These are phyloP conservation scores for Termitomyces sp. DNA, from an alignment of 768 basidiomycete species.

Conservation along the genomic window DNA sequence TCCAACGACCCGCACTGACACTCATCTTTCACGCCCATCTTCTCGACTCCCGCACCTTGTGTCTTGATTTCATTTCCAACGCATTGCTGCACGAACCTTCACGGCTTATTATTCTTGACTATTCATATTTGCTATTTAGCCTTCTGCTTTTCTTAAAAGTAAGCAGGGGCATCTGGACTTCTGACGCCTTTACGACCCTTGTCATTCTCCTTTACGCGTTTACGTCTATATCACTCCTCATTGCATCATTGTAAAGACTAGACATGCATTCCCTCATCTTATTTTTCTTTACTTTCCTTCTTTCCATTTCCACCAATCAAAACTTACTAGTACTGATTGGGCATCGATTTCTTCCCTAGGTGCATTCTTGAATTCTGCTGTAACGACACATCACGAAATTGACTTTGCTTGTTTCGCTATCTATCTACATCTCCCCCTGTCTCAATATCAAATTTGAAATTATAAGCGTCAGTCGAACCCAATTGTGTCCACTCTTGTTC, in stretches of 20 bases:
- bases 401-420: slow-evolving; percentile 9
- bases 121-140: slow-evolving; percentile 17
- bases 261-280: slow-evolving; percentile 53
- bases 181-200: slow-evolving; percentile 20
- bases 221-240: slow-evolving; percentile 13
- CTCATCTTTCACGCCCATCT: slow-evolving; percentile 7
- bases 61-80: slow-evolving; percentile 26
- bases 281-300: slow-evolving; percentile 22
- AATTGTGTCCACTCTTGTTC: slow-evolving; percentile 2
- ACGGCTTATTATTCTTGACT: slow-evolving; percentile 27
- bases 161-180: slow-evolving; percentile 12
- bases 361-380: slow-evolving; percentile 8
- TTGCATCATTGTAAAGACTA: slow-evolving; percentile 64
- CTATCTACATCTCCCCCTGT: not conserved
- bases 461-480: not conserved
- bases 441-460: slow-evolving; percentile 4
- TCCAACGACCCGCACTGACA: slow-evolving; percentile 19
- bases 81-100: slow-evolving; percentile 34
- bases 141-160: slow-evolving; percentile 12
- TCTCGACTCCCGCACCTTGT: slow-evolving; percentile 24
- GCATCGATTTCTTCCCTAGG: not conserved
- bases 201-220: slow-evolving; percentile 15
- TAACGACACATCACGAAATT: slow-evolving; percentile 16
- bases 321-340: not conserved
- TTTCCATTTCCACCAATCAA: slow-evolving; percentile 23